A percentile compares a stretch with the other conserved stretches of the same genome.
Evolutionary conservation across 106 monocot species (phyloP).

Genomic region (Dendrobium chrysotoxum): DNA sequence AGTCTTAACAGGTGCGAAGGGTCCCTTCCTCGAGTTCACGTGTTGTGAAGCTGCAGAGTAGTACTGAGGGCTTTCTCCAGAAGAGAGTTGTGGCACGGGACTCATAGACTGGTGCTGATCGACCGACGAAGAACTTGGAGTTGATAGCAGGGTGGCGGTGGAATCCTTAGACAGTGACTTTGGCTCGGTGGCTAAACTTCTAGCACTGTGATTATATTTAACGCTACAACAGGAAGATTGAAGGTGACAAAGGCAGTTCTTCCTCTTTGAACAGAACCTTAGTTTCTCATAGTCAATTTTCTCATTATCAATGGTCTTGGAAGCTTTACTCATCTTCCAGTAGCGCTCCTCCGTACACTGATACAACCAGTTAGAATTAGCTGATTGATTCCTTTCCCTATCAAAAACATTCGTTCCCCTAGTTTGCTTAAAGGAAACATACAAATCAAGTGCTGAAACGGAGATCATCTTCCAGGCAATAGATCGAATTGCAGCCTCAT

Average conservation of each 20-base stretch:
- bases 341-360: constrained; percentile 36
- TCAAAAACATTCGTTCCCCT: too few relatives aligned
- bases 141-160: constrained; percentile 34
- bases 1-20: constrained; percentile 41
- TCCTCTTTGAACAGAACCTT: neutral
- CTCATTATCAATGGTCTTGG: constrained; percentile 8
- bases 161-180: constrained; percentile 45
- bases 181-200: constrained; percentile 19
- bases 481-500: constrained; percentile 5
- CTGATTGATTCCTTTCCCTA: constrained; percentile 1
- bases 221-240: neutral
- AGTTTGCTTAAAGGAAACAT: too few relatives aligned
- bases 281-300: constrained; percentile 45
- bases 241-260: neutral
- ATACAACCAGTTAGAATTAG: constrained; percentile 33
- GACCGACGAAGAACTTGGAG: constrained; percentile 22
- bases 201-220: constrained; percentile 25
- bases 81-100: constrained; percentile 9
- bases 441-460: neutral
- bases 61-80: constrained; percentile 33
- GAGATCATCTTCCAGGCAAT: constrained; percentile 17
- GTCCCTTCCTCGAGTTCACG: constrained; percentile 29
- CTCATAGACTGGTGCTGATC: constrained; percentile 14
- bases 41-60: constrained; percentile 29
- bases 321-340: neutral